Evolutionary conservation across 2,329 filamentous ascomycete genomes (phyloP).

Genomic region (Sclerotinia spermophila): DNA sequence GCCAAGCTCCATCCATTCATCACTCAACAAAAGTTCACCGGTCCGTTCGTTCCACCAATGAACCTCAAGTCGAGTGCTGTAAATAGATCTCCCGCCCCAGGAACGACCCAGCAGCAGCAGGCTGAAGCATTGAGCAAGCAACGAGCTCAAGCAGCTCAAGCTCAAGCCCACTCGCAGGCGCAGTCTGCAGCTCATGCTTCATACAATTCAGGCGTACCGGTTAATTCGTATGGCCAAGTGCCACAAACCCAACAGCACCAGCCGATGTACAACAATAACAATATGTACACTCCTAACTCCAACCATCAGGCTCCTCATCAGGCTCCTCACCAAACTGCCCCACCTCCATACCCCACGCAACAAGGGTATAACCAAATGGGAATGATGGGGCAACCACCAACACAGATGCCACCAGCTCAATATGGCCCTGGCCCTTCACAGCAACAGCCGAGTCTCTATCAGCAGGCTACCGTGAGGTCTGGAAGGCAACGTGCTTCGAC

Average conservation of each 20-base stretch:
- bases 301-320: slow-evolving; percentile 41
- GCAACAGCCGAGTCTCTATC: slow-evolving; percentile 62
- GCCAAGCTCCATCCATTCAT: slow-evolving; percentile 98
- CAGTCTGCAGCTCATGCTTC: slow-evolving; percentile 59
- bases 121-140: slow-evolving; percentile 93
- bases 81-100: slow-evolving; percentile 84
- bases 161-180: slow-evolving; percentile 45
- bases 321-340: slow-evolving; percentile 51
- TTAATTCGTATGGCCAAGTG: slow-evolving; percentile 19
- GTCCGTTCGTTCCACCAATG: slow-evolving; percentile 95
- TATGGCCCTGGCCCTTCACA: slow-evolving; percentile 52
- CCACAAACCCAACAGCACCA: slow-evolving; percentile 65
- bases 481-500: slow-evolving; percentile 88
- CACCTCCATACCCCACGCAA: slow-evolving; percentile 77
- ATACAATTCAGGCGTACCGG: slow-evolving; percentile 5
- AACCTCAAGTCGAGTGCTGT: slow-evolving; percentile 84
- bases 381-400: slow-evolving; percentile 59
- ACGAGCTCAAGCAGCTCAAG: slow-evolving; percentile 68
- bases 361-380: slow-evolving; percentile 70
- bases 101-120: slow-evolving; percentile 93
- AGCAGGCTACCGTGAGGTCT: slow-evolving; percentile 71
- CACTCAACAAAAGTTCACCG: slow-evolving; percentile 95
- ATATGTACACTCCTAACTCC: slow-evolving; percentile 68
- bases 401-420: slow-evolving; percentile 62
- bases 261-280: slow-evolving; percentile 72